Conservation (phyloP, 345 rosid genomes). For the Arabis alpina region DNA sequence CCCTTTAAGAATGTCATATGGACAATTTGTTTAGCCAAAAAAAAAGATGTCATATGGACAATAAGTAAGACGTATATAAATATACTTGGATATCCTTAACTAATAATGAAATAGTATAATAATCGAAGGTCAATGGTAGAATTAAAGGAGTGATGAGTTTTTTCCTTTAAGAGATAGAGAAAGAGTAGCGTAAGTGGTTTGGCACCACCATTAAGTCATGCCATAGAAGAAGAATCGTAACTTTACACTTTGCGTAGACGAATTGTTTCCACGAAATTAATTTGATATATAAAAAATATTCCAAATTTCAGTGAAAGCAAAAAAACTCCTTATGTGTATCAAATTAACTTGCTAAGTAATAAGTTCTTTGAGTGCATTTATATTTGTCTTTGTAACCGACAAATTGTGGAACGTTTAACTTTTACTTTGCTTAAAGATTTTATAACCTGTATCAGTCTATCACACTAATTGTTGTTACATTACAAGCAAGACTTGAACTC, state of each 20-base stretch:
- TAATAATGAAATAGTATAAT: background rate
- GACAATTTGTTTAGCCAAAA: too few species aligned
- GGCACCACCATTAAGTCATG: constrained; percentile 43
- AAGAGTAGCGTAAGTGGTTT: constrained; percentile 39
- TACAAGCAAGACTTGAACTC: background rate
- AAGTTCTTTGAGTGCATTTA: constrained; percentile 23
- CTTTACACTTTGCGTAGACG: constrained; percentile 43
- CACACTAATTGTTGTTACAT: background rate
- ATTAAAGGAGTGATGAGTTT: constrained; percentile 29
- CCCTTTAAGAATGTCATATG: constrained; percentile 11
- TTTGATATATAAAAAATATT: constrained; percentile 11
- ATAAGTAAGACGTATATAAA: background rate
- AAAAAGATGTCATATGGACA: constrained; percentile 9
- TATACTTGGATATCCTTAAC: background rate
- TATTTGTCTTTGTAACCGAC: constrained; percentile 29
- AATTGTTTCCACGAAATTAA: constrained; percentile 33
- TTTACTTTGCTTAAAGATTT: background rate
- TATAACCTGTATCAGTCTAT: background rate
- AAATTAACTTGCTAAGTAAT: constrained; percentile 4
- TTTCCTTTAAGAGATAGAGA: background rate
- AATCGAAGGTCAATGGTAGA: constrained; percentile 23
- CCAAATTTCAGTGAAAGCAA: background rate
- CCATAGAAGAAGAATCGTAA: constrained; percentile 36
- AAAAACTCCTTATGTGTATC: constrained; percentile 13
- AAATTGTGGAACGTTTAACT: constrained; percentile 25